These are phyloP conservation scores for Zea luxurians DNA, from an alignment of 176 grass and related monocot species.

Conservation along the genomic window DNA sequence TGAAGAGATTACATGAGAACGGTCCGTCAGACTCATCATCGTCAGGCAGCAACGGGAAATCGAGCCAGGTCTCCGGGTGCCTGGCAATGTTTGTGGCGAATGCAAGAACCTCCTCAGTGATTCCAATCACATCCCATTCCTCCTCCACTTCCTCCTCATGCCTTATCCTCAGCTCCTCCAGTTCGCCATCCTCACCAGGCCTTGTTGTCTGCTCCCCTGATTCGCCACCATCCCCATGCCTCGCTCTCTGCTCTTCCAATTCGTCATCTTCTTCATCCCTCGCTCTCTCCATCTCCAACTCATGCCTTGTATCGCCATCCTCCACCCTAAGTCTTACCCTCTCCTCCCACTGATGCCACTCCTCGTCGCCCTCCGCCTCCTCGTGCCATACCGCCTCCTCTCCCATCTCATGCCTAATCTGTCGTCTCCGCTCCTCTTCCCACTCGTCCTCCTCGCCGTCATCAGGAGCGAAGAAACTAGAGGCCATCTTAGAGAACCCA, in stretches of 20 bases:
- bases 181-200: constrained; percentile 18
- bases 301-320: neutral
- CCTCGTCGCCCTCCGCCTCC: constrained; percentile 5
- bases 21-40: constrained; percentile 75
- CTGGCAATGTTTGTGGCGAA: constrained; percentile 83
- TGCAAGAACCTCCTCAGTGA: constrained; percentile 83
- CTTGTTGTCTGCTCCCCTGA: neutral
- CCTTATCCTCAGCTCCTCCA: constrained; percentile 11
- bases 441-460: constrained; percentile 43
- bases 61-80: constrained; percentile 92
- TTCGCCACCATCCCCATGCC: neutral
- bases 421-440: constrained; percentile 22
- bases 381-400: neutral
- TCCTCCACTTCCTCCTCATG: constrained; percentile 39
- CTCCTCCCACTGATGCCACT: constrained; percentile 32
- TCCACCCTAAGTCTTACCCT: constrained; percentile 1
- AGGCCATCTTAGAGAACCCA: constrained; percentile 78
- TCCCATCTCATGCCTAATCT: neutral
- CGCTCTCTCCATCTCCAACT: neutral
- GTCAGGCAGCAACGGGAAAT: constrained; percentile 84
- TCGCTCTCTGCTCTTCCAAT: neutral
- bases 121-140: constrained; percentile 64
- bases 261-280: constrained; percentile 10
- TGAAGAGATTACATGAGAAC: constrained; percentile 61
- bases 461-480: constrained; percentile 69